Percentiles rank a stretch among this genome's conserved stretches.
Evolutionary conservation across 2,329 filamentous ascomycete genomes (phyloP).

Genomic region (Calonectria pteridis): DNA sequence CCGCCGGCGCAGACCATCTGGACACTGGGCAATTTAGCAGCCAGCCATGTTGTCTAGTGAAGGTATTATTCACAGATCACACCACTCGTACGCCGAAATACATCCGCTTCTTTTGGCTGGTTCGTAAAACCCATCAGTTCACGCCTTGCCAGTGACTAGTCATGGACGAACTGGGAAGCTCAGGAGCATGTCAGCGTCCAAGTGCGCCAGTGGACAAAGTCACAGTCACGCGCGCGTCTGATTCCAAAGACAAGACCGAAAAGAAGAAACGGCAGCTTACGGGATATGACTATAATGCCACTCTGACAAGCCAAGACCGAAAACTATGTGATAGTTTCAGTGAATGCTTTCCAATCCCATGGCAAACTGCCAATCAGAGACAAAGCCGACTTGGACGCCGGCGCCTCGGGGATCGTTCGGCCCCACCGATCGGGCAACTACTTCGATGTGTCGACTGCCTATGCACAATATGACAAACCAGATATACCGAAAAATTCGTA

Average conservation of each 20-base stretch:
- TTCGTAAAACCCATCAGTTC: background rate
- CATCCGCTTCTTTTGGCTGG: background rate
- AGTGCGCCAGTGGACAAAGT: background rate
- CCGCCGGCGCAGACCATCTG: background rate
- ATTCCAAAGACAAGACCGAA: background rate
- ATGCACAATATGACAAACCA: background rate
- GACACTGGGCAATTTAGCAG: no score
- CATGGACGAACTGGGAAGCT: background rate
- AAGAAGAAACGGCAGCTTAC: background rate
- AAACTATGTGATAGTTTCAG: background rate
- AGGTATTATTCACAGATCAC: background rate
- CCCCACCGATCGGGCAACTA: background rate
- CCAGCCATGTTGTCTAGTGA: background rate
- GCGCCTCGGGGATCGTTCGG: background rate
- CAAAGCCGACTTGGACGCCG: background rate
- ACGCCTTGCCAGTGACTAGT: no score
- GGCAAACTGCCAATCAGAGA: background rate
- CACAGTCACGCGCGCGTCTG: background rate
- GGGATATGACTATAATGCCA: background rate
- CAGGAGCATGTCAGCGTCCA: background rate
- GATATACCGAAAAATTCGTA: background rate
- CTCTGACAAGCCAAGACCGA: background rate
- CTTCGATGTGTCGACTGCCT: background rate
- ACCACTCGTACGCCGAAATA: background rate
- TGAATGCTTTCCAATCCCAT: background rate